Evolutionary conservation across 2,329 filamentous ascomycete species (phyloP).

Genomic region (Aspergillus fischeri): DNA sequence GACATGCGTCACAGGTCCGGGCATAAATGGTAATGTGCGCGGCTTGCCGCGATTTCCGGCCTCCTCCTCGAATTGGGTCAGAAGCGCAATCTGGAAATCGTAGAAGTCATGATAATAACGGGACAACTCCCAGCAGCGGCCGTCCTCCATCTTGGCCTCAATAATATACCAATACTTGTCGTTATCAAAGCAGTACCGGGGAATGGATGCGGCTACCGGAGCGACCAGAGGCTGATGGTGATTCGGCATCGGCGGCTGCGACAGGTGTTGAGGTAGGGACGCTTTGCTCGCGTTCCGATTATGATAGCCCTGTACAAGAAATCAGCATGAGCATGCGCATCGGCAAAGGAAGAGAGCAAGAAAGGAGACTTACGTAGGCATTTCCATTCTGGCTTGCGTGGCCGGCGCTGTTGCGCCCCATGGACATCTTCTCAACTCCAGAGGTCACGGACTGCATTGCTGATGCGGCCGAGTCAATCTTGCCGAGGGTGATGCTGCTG

Average conservation of each 20-base stretch:
- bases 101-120: slow-evolving; percentile 98
- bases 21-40: slow-evolving; percentile 92
- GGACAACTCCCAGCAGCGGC: slow-evolving; percentile 85
- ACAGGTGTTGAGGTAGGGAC: slow-evolving; percentile 25
- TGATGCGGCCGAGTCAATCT: slow-evolving; percentile 58
- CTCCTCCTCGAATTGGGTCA: slow-evolving; percentile 87
- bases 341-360: not conserved
- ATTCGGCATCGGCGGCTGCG: slow-evolving; percentile 43
- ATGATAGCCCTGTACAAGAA: slow-evolving; percentile 28
- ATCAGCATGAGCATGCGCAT: slow-evolving; percentile 1
- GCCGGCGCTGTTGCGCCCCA: slow-evolving; percentile 53
- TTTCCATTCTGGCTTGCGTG: slow-evolving; percentile 50
- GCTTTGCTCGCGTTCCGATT: slow-evolving; percentile 38
- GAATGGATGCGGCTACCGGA: slow-evolving; percentile 78
- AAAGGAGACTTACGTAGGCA: slow-evolving; percentile 45
- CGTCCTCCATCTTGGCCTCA: slow-evolving; percentile 84
- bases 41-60: slow-evolving; percentile 80
- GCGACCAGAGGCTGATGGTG: slow-evolving; percentile 59
- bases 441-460: slow-evolving; percentile 59
- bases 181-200: slow-evolving; percentile 90
- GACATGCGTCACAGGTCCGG: slow-evolving; percentile 93
- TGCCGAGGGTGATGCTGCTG: slow-evolving; percentile 93
- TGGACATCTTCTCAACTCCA: slow-evolving; percentile 73
- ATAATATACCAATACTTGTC: slow-evolving; percentile 99
- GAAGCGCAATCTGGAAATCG: slow-evolving; percentile 92